phyloP scores from a whole-genome alignment of 2,329 filamentous ascomycete genomes.

The Scytalidium sp. region DNA sequence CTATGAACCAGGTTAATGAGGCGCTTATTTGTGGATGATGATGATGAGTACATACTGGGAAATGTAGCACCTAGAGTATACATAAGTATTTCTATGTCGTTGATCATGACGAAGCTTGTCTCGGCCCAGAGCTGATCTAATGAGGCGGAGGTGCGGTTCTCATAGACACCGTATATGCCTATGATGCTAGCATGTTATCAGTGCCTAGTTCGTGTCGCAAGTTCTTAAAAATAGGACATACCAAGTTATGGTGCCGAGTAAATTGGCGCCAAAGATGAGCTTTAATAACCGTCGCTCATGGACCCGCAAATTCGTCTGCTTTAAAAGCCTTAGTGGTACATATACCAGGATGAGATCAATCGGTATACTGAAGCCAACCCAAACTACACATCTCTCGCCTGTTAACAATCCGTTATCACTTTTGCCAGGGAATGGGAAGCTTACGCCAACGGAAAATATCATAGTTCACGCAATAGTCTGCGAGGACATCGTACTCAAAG shows the following conservation, averaged over 20 bases:
- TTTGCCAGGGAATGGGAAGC: neutral
- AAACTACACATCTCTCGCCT: conserved; percentile 15
- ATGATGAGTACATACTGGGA: conserved; percentile 14
- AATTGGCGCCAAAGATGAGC: conserved; percentile 24
- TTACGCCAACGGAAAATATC: conserved; percentile 26
- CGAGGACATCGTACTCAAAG: conserved; percentile 19
- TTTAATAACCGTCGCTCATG: conserved; percentile 24
- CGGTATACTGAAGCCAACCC: conserved; percentile 23
- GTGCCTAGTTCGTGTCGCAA: neutral
- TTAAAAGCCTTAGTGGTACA: conserved; percentile 22
- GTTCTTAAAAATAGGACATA: conserved; percentile 6
- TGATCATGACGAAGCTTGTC: conserved; percentile 24
- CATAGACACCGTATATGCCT: conserved; percentile 19
- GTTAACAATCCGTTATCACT: neutral
- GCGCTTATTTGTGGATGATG: neutral
- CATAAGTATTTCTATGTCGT: conserved; percentile 27
- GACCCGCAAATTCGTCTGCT: conserved; percentile 15
- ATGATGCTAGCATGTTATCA: conserved; percentile 2
- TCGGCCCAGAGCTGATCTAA: conserved; percentile 22
- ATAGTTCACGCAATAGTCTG: conserved; percentile 22
- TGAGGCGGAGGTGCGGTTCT: conserved; percentile 10
- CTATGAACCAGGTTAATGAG: neutral
- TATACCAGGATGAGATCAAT: conserved; percentile 24
- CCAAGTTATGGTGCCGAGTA: conserved; percentile 26
- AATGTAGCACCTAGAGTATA: conserved; percentile 27